phyloP scores from a whole-genome alignment of 225 moss, liverwort and hornwort species.

The Marchantia paleacea region DNA sequence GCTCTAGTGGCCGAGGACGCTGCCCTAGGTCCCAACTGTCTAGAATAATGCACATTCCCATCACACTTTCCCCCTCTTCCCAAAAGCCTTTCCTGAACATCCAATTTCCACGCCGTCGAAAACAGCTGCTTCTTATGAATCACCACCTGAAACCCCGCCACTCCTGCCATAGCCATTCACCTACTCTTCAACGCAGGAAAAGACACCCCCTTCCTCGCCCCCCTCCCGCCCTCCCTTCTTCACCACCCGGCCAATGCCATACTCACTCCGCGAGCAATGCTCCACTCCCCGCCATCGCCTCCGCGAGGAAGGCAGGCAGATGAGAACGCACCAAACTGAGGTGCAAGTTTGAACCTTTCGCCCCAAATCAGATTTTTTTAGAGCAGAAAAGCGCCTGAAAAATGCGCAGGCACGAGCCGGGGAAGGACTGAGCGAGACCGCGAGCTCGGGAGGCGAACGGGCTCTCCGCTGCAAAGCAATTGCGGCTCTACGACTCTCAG shows the following conservation, averaged over 20 bases:
- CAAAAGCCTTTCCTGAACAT: conserved; percentile 17
- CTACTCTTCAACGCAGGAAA: not conserved
- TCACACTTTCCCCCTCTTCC: conserved; percentile 11
- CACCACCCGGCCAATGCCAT: not conserved
- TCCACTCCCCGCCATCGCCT: not conserved
- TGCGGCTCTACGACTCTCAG: no score
- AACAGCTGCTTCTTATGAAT: conserved; percentile 35
- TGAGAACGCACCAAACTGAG: not conserved
- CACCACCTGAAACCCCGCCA: conserved; percentile 36
- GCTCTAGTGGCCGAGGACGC: conserved; percentile 37
- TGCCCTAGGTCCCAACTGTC: conserved; percentile 12
- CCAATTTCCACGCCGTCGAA: conserved; percentile 7
- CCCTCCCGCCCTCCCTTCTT: conserved; percentile 5
- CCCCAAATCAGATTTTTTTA: no score
- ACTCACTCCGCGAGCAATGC: conserved; percentile 12
- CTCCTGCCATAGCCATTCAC: conserved; percentile 35
- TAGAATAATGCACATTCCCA: conserved; percentile 5
- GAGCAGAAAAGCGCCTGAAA: not conserved
- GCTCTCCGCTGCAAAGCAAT: not conserved
- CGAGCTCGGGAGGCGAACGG: not conserved
- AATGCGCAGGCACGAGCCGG: not conserved
- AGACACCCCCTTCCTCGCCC: not conserved
- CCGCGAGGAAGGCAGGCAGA: not conserved
- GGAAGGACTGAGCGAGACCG: not conserved
- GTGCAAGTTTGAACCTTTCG: no score